Evolutionary conservation across 768 basidiomycete species (phyloP).

Genomic region (Coprinopsis cinerea): DNA sequence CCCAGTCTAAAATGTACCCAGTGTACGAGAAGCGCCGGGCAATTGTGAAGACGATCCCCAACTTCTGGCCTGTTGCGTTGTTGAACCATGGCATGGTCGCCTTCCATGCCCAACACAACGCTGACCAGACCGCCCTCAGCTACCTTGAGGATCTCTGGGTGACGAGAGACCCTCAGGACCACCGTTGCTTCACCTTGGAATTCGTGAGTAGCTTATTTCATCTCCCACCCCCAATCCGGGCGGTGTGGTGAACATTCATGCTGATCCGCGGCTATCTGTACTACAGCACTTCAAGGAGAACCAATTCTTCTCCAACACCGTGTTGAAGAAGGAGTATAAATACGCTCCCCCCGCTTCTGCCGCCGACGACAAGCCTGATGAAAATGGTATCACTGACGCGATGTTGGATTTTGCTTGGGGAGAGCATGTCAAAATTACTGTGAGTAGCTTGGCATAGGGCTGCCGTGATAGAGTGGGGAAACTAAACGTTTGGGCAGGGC

Average conservation of each 20-base stretch:
- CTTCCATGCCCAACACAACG: slow-evolving; percentile 61
- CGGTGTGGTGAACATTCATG: slow-evolving; percentile 6
- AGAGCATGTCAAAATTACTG: slow-evolving; percentile 62
- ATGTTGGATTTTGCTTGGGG: slow-evolving; percentile 83
- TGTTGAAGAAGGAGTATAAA: slow-evolving; percentile 81
- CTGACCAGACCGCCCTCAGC: slow-evolving; percentile 77
- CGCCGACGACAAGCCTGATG: slow-evolving; percentile 54
- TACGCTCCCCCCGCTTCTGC: slow-evolving; percentile 51
- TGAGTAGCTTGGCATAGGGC: slow-evolving; percentile 26
- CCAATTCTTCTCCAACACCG: slow-evolving; percentile 70
- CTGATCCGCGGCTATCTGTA: not conserved
- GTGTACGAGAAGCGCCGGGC: slow-evolving; percentile 69
- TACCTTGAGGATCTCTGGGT: slow-evolving; percentile 87
- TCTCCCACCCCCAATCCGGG: not conserved
- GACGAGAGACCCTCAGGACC: slow-evolving; percentile 63
- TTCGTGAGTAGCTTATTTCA: slow-evolving; percentile 71
- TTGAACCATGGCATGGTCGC: slow-evolving; percentile 65
- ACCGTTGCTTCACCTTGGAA: slow-evolving; percentile 78
- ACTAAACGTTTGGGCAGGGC: slow-evolving; percentile 32
- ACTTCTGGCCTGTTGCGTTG: slow-evolving; percentile 84
- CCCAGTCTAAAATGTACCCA: slow-evolving; percentile 49
- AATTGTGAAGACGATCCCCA: slow-evolving; percentile 57
- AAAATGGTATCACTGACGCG: slow-evolving; percentile 67
- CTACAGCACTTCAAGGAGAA: slow-evolving; percentile 79
- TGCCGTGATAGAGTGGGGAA: slow-evolving; percentile 8